A percentile compares a stretch with the other conserved stretches of the same genome.
These are phyloP conservation scores for Lithocarpus polystachyus DNA, from an alignment of 306 rosid genomes.

Conservation along the genomic window DNA sequence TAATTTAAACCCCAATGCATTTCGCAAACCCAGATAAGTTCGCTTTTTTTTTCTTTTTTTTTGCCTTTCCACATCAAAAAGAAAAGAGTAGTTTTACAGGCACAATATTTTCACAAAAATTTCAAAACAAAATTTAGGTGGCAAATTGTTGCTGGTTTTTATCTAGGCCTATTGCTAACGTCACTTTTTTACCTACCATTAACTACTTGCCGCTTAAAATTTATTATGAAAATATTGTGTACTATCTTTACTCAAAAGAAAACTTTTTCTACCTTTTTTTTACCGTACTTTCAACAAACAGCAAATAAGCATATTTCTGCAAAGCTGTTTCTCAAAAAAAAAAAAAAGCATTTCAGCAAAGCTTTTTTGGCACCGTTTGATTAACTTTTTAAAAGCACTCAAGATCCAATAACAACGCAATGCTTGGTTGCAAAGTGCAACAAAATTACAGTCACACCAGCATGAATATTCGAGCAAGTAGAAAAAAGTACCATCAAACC, in stretches of 20 bases:
- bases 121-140: too few species aligned
- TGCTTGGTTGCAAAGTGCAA: neutral
- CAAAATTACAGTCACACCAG: neutral
- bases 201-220: rapidly evolving
- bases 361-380: neutral
- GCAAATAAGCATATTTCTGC: neutral
- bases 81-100: too few species aligned
- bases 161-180: rapidly evolving
- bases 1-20: too few species aligned
- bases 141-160: too few species aligned
- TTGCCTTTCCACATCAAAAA: too few species aligned
- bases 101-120: too few species aligned
- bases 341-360: neutral
- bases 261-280: too few species aligned
- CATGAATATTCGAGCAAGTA: neutral
- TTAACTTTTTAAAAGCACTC: neutral
- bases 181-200: too few species aligned
- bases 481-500: neutral
- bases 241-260: too few species aligned
- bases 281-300: neutral
- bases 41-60: too few species aligned
- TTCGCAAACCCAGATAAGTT: too few species aligned
- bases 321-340: neutral
- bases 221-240: too few species aligned
- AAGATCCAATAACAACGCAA: neutral